A percentile compares a stretch with the other conserved stretches of the same genome.
These are phyloP conservation scores for Luffa aegyptiaca DNA, from an alignment of 306 rosid genomes.

Conservation along the genomic window DNA sequence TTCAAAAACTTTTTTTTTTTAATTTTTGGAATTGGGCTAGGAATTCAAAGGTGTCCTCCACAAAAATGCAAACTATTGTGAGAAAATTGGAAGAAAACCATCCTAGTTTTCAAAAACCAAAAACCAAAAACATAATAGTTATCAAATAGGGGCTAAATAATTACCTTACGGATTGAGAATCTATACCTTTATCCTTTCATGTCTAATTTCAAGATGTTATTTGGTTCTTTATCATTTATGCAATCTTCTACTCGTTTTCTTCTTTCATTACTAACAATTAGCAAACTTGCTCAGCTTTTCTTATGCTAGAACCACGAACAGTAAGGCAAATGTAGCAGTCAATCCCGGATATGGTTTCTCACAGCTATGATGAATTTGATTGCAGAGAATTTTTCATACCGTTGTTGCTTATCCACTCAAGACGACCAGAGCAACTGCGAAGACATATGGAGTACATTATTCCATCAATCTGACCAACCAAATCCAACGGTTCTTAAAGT, in stretches of 20 bases:
- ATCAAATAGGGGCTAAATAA: neutral
- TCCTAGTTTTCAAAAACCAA: too few species aligned
- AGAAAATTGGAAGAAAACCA: too few species aligned
- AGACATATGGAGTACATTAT: neutral
- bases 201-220: neutral
- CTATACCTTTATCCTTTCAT: neutral
- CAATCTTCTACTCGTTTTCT: neutral
- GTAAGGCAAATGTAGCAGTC: neutral
- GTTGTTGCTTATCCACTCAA: neutral
- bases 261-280: neutral
- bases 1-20: too few species aligned
- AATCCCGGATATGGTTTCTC: neutral
- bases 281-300: neutral
- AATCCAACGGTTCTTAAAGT: neutral
- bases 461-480: slow-evolving; percentile 1
- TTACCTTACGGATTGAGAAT: neutral
- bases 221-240: neutral
- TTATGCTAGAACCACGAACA: neutral
- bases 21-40: too few species aligned
- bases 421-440: neutral
- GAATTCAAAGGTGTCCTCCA: too few species aligned
- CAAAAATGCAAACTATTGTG: too few species aligned
- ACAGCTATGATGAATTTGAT: neutral
- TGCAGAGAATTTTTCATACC: neutral
- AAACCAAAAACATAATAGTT: too few species aligned